phyloP scores from a whole-genome alignment of 306 rosid species.

The Potentilla sterilis region DNA sequence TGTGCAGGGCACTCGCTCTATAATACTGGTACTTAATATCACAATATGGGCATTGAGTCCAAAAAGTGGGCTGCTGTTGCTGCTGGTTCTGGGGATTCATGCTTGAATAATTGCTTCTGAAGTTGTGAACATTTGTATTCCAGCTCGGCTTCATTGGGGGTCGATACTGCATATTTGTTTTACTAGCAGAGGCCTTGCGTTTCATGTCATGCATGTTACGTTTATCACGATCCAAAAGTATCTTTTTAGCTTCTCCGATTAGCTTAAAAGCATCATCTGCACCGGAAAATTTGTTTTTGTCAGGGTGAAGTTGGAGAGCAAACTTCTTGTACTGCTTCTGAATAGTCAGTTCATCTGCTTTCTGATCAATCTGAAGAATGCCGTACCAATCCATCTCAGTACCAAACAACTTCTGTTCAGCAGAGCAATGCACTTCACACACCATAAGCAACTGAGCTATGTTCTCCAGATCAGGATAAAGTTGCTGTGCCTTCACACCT shows the following conservation, averaged over 20 bases:
- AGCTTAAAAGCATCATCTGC: slow-evolving; percentile 97
- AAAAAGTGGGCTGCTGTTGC: slow-evolving; percentile 58
- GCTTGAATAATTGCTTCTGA: slow-evolving; percentile 39
- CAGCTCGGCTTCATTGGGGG: slow-evolving; percentile 42
- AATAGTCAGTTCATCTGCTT: slow-evolving; percentile 64
- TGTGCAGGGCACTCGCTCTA: slow-evolving; percentile 46
- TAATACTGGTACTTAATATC: slow-evolving; percentile 51
- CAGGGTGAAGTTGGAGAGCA: slow-evolving; percentile 96
- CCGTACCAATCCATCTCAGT: slow-evolving; percentile 76
- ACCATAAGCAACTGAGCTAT: slow-evolving; percentile 73
- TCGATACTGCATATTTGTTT: slow-evolving; percentile 33
- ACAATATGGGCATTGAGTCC: slow-evolving; percentile 82
- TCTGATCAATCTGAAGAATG: slow-evolving; percentile 71
- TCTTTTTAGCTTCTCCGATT: slow-evolving; percentile 83
- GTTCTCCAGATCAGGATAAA: slow-evolving; percentile 77
- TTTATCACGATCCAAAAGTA: slow-evolving; percentile 70
- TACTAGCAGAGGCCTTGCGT: slow-evolving; percentile 36
- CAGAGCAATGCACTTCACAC: slow-evolving; percentile 84
- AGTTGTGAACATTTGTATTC: slow-evolving; percentile 42
- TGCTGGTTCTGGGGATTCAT: slow-evolving; percentile 44
- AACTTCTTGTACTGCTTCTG: slow-evolving; percentile 85
- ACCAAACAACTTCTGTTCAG: slow-evolving; percentile 53
- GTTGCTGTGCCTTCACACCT: slow-evolving; percentile 63
- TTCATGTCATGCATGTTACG: slow-evolving; percentile 57
- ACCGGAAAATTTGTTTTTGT: slow-evolving; percentile 89